Evolutionary conservation across 768 basidiomycete genomes (phyloP).

Genomic region (Lactarius akahatsu): DNA sequence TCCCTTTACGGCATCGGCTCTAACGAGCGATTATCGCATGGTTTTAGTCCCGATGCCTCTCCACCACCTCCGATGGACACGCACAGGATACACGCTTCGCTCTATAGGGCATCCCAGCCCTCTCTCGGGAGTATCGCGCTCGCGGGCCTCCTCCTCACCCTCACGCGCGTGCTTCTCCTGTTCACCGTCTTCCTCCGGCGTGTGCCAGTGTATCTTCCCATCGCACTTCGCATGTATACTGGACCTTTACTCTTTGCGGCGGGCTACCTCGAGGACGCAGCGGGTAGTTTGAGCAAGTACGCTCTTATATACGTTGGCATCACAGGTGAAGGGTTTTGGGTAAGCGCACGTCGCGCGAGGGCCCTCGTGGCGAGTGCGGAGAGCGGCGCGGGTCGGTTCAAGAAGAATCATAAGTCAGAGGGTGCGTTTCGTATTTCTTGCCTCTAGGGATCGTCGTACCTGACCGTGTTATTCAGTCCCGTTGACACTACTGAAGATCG

Average conservation of each 20-base stretch:
- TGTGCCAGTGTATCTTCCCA: conserved; percentile 54
- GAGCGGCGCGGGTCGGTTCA: conserved; percentile 43
- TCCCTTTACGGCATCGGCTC: conserved; percentile 6
- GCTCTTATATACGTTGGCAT: conserved; percentile 55
- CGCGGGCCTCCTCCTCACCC: conserved; percentile 72
- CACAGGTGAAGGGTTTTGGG: conserved; percentile 52
- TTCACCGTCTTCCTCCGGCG: conserved; percentile 51
- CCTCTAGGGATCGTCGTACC: neutral
- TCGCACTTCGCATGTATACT: conserved; percentile 42
- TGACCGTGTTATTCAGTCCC: conserved; percentile 42
- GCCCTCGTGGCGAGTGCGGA: conserved; percentile 59
- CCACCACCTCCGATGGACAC: conserved; percentile 54
- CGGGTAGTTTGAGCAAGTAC: conserved; percentile 58
- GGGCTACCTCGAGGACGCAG: conserved; percentile 45
- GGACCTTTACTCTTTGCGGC: conserved; percentile 44
- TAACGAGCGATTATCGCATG: conserved; percentile 3
- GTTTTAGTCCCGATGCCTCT: conserved; percentile 34
- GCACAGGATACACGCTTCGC: conserved; percentile 72
- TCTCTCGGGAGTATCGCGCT: conserved; percentile 80
- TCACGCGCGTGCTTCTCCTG: conserved; percentile 58
- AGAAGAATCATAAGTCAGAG: conserved; percentile 54
- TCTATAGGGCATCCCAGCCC: conserved; percentile 76
- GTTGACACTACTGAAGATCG: conserved; percentile 71
- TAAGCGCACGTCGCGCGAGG: conserved; percentile 54
- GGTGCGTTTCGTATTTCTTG: conserved; percentile 42